Evolutionary conservation across 2,329 filamentous ascomycete genomes (phyloP).

Genomic region (Orbilia blumenaviensis): DNA sequence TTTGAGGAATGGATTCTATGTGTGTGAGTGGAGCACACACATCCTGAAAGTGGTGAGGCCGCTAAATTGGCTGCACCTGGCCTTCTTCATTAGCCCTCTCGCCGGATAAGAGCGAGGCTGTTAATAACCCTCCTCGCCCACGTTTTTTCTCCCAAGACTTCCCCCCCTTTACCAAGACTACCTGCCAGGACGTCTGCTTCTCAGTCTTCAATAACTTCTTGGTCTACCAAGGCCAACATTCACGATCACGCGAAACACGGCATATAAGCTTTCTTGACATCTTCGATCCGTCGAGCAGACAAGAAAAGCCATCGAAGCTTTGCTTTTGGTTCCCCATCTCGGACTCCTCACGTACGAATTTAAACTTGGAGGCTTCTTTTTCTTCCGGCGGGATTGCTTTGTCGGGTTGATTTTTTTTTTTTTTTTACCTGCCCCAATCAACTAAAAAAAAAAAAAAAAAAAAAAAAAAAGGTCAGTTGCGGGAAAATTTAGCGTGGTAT

Average conservation of each 20-base stretch:
- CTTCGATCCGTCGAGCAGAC: not conserved
- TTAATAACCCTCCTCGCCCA: constrained; percentile 38
- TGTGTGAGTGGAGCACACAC: constrained; percentile 39
- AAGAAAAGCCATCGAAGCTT: not conserved
- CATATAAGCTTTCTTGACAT: constrained; percentile 43
- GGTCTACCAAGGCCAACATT: constrained; percentile 37
- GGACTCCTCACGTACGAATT: not conserved
- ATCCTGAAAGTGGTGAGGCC: not conserved
- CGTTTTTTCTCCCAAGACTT: constrained; percentile 48
- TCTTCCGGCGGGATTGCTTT: not conserved
- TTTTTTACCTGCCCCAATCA: constrained; percentile 15
- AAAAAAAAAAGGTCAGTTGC: constrained; percentile 23
- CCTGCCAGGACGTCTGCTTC: constrained; percentile 14
- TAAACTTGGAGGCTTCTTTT: not conserved
- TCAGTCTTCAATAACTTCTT: constrained; percentile 30
- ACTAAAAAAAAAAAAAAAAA: not conserved
- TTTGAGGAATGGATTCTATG: constrained; percentile 5
- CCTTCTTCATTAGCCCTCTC: constrained; percentile 24
- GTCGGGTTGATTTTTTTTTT: constrained; percentile 15
- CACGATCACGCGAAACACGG: constrained; percentile 30
- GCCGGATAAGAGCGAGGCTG: constrained; percentile 36
- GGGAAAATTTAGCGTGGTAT: constrained; percentile 14
- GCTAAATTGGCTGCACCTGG: constrained; percentile 39
- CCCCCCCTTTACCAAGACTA: constrained; percentile 46
- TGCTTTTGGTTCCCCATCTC: not conserved